Evolutionary conservation across 2,329 filamentous ascomycete species (phyloP).

Genomic region (Sarocladium oryzae): DNA sequence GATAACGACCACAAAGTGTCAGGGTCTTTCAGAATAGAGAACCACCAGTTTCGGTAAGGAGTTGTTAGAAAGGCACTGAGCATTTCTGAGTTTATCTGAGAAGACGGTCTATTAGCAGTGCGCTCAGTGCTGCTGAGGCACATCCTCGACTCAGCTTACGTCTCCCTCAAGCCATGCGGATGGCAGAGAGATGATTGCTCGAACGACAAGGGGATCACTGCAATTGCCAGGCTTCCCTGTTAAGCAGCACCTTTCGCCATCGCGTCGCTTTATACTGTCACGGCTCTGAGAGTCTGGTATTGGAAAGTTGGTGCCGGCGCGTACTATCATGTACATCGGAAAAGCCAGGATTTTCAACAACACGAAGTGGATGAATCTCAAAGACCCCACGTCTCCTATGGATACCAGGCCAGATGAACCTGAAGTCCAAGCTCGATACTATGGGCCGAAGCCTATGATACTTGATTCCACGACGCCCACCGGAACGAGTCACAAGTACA

Average conservation of each 20-base stretch:
- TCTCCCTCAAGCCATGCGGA: conserved; percentile 9
- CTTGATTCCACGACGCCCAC: too few relatives aligned
- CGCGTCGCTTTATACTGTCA: conserved; percentile 9
- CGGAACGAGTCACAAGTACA: too few relatives aligned
- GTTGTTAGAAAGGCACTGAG: conserved; percentile 23
- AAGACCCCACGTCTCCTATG: too few relatives aligned
- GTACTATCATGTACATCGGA: too few relatives aligned
- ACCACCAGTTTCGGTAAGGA: conserved; percentile 25
- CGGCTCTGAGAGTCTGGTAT: neutral
- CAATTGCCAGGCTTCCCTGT: conserved; percentile 10
- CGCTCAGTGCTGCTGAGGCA: too few relatives aligned
- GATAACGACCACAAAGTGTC: conserved; percentile 6
- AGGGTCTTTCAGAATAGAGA: conserved; percentile 17
- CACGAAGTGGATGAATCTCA: too few relatives aligned
- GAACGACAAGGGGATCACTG: conserved; percentile 10
- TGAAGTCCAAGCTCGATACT: too few relatives aligned
- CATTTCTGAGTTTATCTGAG: conserved; percentile 4
- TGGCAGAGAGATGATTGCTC: conserved; percentile 9
- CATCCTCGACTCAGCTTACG: neutral
- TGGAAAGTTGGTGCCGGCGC: too few relatives aligned
- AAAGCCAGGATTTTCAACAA: too few relatives aligned
- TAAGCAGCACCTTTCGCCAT: conserved; percentile 13
- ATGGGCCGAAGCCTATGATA: too few relatives aligned
- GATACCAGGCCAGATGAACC: too few relatives aligned
- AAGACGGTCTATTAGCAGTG: too few relatives aligned